Base-by-base conservation (phyloP, 345 rosid genomes). In the Gossypioides kirkii region DNA sequence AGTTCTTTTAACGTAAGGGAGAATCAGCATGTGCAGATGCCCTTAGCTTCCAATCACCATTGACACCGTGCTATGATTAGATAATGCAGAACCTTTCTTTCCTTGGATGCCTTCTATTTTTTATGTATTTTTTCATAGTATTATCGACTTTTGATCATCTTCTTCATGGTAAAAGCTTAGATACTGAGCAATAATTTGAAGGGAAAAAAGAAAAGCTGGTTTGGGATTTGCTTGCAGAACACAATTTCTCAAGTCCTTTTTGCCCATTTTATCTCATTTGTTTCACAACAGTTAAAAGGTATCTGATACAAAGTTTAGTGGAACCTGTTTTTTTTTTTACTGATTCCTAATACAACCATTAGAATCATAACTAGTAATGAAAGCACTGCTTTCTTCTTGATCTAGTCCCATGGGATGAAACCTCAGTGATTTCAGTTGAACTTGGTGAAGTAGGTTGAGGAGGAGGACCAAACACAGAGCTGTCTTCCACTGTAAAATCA, bases 381-480 rank as follows among this genome's bases (percentile, higher is more conserved):
- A 61, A 45, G 46, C 72, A 71, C 69, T 80, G 47, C 13, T 78
- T 79, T 84, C 86, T 76, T 81, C 79, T 20, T 78, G 68, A 67
- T 83, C 88, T 72, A 74, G 75, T 25, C 71, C 71, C 79, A 20
- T 20, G 59, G 70, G 59, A 32, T 71, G 73, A 61, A 23, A 71
- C 74, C 74, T 78, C 83, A 23, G 79, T 74, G 74, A 78, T 18
- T 73, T 74, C 89, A 73, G 86, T 82, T 43, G 86, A 93, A 68
- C 87, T 82, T 53, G 88, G 84, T n/a, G 96, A 87, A 71, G 85
- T 78, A 47, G 91, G 87, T 5, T 50, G 76, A 18, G 84, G 90
- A 41, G 86, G 91, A 76, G 87, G 81, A 64, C 72, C 82, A 12
- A 17, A 50, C 61, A 77, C 86, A 79, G 73, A 76, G 60, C 73